Percentiles rank a stretch among this genome's conserved stretches.
Conservation (phyloP, 2,329 filamentous ascomycete species). For the Fusarium sp. region DNA sequence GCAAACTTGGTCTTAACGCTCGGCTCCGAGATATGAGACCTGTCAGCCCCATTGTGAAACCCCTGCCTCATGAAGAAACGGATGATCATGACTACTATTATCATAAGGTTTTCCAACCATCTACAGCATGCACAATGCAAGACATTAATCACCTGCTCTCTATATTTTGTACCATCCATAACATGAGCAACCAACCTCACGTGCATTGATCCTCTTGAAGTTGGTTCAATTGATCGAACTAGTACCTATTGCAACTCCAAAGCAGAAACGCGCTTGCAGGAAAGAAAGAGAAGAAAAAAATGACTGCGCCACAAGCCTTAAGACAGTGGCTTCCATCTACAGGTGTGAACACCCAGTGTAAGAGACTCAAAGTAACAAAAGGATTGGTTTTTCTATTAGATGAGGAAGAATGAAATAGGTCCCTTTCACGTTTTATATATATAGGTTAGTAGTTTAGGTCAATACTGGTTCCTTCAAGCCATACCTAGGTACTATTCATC, state of each 20-base stretch:
- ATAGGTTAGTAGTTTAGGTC: not conserved
- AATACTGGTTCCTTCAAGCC: not conserved
- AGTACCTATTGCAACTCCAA: not conserved
- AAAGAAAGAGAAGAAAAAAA: not conserved
- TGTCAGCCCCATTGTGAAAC: constrained; percentile 2
- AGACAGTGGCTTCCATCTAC: constrained; percentile 1
- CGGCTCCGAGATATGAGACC: constrained; percentile 19
- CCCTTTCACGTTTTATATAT: not conserved
- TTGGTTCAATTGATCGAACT: not conserved
- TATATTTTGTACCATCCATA: not conserved
- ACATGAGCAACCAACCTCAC: no score
- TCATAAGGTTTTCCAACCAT: constrained; percentile 1
- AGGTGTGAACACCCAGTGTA: not conserved
- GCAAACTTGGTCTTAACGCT: not conserved
- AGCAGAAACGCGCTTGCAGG: not conserved
- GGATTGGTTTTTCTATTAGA: not conserved
- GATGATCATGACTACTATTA: constrained; percentile 23
- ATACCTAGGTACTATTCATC: not conserved
- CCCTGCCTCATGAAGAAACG: constrained; percentile 15
- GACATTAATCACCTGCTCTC: not conserved
- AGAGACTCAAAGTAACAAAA: not conserved
- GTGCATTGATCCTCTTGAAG: not conserved
- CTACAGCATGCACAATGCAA: not conserved
- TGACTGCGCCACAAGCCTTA: not conserved
- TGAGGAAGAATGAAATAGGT: not conserved